Conservation (phyloP, 176 grass and related monocot genomes). For the maize (Zea mays) region DNA sequence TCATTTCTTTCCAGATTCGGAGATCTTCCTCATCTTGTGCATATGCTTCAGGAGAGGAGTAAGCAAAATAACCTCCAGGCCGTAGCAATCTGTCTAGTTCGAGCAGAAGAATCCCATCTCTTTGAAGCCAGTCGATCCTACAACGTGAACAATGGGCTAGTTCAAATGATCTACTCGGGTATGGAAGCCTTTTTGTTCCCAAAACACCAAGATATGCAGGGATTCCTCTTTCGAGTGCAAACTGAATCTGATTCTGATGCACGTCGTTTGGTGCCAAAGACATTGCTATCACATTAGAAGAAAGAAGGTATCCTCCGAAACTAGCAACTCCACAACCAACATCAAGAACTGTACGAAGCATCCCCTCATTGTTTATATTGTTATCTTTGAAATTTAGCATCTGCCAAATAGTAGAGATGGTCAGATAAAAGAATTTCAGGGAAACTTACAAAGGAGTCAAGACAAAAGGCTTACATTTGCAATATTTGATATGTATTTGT, state of each 20-base stretch:
- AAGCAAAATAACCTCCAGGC: conserved; percentile 96
- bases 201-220: conserved; percentile 96
- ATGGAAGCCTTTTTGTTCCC: conserved; percentile 94
- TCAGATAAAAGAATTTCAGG: conserved; percentile 32
- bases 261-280: conserved; percentile 99
- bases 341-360: conserved; percentile 88
- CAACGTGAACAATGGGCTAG: conserved; percentile 98
- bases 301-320: conserved; percentile 96
- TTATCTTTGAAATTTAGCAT: conserved; percentile 92
- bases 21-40: conserved; percentile 97
- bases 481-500: conserved; percentile 91
- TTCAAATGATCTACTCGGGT: conserved; percentile 96
- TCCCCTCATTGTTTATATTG: conserved; percentile 86
- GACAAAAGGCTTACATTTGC: conserved; percentile 79
- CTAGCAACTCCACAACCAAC: conserved; percentile 98
- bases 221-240: conserved; percentile 98
- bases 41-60: conserved; percentile 97
- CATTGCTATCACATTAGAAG: conserved; percentile 88
- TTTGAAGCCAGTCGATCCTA: conserved; percentile 97
- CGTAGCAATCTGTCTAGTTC: conserved; percentile 93
- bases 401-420: conserved; percentile 45
- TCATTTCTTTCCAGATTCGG: conserved; percentile 97
- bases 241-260: conserved; percentile 99
- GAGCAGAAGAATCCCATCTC: conserved; percentile 92
- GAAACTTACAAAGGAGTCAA: not conserved